These are phyloP conservation scores for Paramyrothecium sp. DNA, from an alignment of 2,329 filamentous ascomycete species.

Conservation along the genomic window DNA sequence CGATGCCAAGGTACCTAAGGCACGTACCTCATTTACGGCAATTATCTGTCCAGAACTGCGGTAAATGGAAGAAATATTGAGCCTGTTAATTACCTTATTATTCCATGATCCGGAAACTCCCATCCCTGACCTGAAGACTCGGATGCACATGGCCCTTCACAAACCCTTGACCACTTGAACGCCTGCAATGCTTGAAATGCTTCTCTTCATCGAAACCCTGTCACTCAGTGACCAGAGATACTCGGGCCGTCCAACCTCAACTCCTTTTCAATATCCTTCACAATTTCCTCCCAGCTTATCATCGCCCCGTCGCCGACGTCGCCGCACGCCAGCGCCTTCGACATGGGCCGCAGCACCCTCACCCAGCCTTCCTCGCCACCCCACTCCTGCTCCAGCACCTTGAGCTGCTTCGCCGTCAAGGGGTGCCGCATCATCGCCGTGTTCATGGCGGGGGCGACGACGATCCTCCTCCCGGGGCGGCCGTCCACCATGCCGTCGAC, in stretches of 20 bases:
- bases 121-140: too few relatives aligned
- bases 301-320: conserved; percentile 82
- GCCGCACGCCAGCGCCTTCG: conserved; percentile 80
- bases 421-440: conserved; percentile 88
- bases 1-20: too few relatives aligned
- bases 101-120: too few relatives aligned
- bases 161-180: neutral
- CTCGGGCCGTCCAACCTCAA: conserved; percentile 26
- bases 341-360: conserved; percentile 68
- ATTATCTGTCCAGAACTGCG: too few relatives aligned
- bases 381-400: conserved; percentile 73
- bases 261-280: conserved; percentile 58
- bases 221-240: conserved; percentile 1
- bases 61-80: too few relatives aligned
- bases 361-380: conserved; percentile 51
- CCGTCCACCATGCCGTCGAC: conserved; percentile 60
- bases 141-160: too few relatives aligned
- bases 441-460: conserved; percentile 85
- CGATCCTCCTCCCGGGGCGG: conserved; percentile 58
- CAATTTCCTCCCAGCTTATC: conserved; percentile 77
- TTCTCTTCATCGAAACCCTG: neutral
- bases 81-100: too few relatives aligned
- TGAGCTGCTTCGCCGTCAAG: conserved; percentile 71
- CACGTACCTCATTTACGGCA: too few relatives aligned
- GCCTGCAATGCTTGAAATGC: neutral